These are phyloP conservation scores for Moesziomyces globuligerus DNA, from an alignment of 1,284 basidiomycete species.

Conservation along the genomic window DNA sequence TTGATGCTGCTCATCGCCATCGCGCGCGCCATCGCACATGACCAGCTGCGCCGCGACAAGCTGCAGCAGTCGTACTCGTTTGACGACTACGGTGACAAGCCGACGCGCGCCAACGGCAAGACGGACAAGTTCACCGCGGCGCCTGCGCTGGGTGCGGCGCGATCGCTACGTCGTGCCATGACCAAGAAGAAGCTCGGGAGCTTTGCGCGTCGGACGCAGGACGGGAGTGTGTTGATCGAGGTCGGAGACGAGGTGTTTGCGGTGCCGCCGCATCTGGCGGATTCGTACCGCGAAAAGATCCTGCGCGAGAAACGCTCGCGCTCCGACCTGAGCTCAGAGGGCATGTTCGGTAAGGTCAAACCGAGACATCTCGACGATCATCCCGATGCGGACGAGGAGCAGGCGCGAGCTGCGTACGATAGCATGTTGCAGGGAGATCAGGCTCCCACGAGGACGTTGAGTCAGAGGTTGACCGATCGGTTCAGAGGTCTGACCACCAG, in stretches of 20 bases:
- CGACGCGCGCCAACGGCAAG: too few relatives aligned
- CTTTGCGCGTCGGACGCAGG: conserved; percentile 35
- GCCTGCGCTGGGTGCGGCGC: neutral
- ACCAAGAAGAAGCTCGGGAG: conserved; percentile 45
- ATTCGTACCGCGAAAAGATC: conserved; percentile 39
- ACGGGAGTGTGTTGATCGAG: conserved; percentile 51
- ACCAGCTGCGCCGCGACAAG: conserved; percentile 32
- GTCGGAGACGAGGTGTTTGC: conserved; percentile 57
- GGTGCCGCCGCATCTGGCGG: conserved; percentile 46
- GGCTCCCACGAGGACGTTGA: conserved; percentile 22
- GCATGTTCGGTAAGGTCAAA: conserved; percentile 15
- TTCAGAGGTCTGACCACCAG: conserved; percentile 12
- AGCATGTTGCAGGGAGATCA: conserved; percentile 6
- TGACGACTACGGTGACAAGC: conserved; percentile 6
- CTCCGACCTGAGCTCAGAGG: conserved; percentile 4
- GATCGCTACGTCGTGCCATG: conserved; percentile 32
- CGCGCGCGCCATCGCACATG: conserved; percentile 29
- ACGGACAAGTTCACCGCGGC: conserved; percentile 20
- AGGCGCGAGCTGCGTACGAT: conserved; percentile 21
- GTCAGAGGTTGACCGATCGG: conserved; percentile 35
- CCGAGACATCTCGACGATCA: conserved; percentile 25
- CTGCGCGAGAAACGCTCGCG: conserved; percentile 12
- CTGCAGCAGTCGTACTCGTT: conserved; percentile 20
- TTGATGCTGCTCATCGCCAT: conserved; percentile 48
- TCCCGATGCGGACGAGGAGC: conserved; percentile 27